These are phyloP conservation scores for Fusarium sp. DNA, from an alignment of 2,329 filamentous ascomycete genomes.

Conservation along the genomic window DNA sequence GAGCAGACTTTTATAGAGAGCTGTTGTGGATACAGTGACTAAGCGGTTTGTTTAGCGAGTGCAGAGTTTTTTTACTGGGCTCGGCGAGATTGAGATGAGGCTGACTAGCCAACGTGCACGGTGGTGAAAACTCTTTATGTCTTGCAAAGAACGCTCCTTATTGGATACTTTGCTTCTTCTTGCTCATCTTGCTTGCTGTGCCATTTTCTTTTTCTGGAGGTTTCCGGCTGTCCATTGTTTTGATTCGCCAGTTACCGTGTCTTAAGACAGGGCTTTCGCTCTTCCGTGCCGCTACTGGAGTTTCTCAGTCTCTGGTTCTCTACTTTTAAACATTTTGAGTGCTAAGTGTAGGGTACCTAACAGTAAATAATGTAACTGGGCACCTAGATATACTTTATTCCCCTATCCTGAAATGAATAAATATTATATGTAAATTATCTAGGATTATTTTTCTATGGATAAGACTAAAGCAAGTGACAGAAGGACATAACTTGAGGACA, in stretches of 20 bases:
- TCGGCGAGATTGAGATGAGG: slow-evolving; percentile 1
- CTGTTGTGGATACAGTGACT: not conserved
- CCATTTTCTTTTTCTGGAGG: not conserved
- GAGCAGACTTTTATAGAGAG: slow-evolving; percentile 22
- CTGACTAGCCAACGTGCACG: slow-evolving; percentile 2
- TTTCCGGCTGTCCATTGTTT: not conserved
- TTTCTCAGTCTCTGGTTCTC: not conserved
- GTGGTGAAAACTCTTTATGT: not conserved
- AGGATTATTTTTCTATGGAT: fast-evolving
- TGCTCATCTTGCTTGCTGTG: not conserved
- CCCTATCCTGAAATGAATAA: too few relatives aligned
- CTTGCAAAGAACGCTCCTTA: not conserved
- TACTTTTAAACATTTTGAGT: not conserved
- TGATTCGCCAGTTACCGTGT: not conserved
- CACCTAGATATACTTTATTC: not conserved
- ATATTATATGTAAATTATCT: too few relatives aligned
- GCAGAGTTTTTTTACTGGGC: not conserved
- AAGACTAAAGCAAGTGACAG: fast-evolving
- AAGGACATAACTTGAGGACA: too few relatives aligned
- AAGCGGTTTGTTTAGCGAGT: not conserved
- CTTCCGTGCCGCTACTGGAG: not conserved
- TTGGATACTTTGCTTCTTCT: not conserved
- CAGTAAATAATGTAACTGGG: too few relatives aligned
- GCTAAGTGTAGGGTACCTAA: not conserved
- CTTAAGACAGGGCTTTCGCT: not conserved